These are phyloP conservation scores for Coniosporium tulheliwenetii DNA, from an alignment of 2,329 filamentous ascomycete genomes.

Conservation along the genomic window DNA sequence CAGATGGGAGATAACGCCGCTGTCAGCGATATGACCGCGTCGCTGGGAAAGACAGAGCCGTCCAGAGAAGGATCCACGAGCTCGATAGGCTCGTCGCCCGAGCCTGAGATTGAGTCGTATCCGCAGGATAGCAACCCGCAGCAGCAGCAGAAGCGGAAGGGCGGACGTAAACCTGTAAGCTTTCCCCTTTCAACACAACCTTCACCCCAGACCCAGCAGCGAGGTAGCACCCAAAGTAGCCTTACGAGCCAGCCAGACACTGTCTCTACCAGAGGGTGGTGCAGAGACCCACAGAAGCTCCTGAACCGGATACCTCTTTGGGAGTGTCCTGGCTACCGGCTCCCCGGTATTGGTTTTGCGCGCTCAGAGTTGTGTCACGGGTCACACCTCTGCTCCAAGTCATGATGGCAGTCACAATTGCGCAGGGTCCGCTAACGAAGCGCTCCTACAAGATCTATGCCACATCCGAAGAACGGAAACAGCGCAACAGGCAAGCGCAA, in stretches of 20 bases:
- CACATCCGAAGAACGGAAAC: conserved; percentile 95
- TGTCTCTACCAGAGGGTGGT: too few species aligned
- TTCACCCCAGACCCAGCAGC: too few species aligned
- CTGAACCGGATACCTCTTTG: conserved; percentile 1
- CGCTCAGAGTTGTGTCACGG: too few species aligned
- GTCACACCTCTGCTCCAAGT: neutral
- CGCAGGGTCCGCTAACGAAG: conserved; percentile 22
- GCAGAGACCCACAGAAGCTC: too few species aligned
- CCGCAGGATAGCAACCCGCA: conserved; percentile 27
- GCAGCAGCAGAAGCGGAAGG: conserved; percentile 74
- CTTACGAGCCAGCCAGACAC: too few species aligned
- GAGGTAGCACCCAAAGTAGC: too few species aligned
- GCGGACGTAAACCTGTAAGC: conserved; percentile 88
- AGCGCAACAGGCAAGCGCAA: conserved; percentile 92
- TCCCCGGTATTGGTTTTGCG: too few species aligned
- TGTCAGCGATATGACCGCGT: conserved; percentile 23
- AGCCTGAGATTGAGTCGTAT: conserved; percentile 25
- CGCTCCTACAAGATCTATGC: conserved; percentile 70
- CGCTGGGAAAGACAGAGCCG: conserved; percentile 27
- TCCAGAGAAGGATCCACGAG: conserved; percentile 28
- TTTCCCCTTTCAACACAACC: conserved; percentile 1
- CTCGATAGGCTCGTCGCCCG: conserved; percentile 32
- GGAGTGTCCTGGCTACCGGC: too few species aligned
- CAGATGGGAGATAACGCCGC: conserved; percentile 34
- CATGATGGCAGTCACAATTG: conserved; percentile 11